A percentile compares a stretch with the other conserved stretches of the same genome.
Evolutionary conservation across 192 early-diverging fungal species (phyloP).

Genomic region (Backusella westeae): DNA sequence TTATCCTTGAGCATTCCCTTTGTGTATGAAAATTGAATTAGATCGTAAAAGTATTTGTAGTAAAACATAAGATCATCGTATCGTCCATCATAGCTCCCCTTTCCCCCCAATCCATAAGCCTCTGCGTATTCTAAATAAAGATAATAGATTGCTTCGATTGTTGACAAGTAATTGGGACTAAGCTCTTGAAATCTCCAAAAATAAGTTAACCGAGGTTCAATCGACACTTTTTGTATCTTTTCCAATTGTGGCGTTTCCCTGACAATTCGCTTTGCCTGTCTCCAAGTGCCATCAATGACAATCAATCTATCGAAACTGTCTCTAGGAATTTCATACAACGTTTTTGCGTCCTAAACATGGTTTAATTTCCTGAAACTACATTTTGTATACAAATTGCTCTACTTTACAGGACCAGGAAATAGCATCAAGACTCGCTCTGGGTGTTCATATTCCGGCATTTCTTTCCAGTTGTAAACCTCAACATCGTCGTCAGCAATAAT

Average conservation of each 20-base stretch:
- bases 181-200: slow-evolving; percentile 92
- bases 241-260: slow-evolving; percentile 45
- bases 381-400: background rate
- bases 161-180: slow-evolving; percentile 75
- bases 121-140: slow-evolving; percentile 80
- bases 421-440: slow-evolving; percentile 70
- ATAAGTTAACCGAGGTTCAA: slow-evolving; percentile 70
- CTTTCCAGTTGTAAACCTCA: slow-evolving; percentile 54
- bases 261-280: slow-evolving; percentile 70
- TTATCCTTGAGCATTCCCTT: slow-evolving; percentile 19
- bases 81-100: slow-evolving; percentile 61
- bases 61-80: slow-evolving; percentile 91
- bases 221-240: slow-evolving; percentile 58
- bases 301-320: slow-evolving; percentile 69
- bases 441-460: slow-evolving; percentile 57
- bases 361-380: background rate
- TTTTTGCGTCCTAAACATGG: slow-evolving; percentile 56
- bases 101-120: slow-evolving; percentile 38
- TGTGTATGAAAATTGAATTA: slow-evolving; percentile 80
- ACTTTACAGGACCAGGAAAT: slow-evolving; percentile 77
- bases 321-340: slow-evolving; percentile 64
- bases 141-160: slow-evolving; percentile 96
- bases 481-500: slow-evolving; percentile 72
- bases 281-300: slow-evolving; percentile 97
- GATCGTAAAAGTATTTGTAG: slow-evolving; percentile 86